Percentiles rank a stretch among this genome's conserved stretches.
Evolutionary conservation across 192 early-diverging fungal genomes (phyloP).

Genomic region (Umbelopsis sp.): DNA sequence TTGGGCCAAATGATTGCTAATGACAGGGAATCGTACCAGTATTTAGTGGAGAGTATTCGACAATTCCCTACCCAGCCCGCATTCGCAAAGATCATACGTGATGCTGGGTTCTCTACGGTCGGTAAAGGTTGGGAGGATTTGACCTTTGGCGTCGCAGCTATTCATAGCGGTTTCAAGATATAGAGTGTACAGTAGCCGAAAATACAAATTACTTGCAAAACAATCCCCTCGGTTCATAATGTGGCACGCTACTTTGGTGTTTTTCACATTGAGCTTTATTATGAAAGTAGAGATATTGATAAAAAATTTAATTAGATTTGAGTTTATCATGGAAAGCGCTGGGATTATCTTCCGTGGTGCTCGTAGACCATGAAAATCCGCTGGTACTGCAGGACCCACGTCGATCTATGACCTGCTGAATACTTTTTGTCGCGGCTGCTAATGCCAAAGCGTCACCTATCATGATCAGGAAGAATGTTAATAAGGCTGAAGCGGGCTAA

Average conservation of each 20-base stretch:
- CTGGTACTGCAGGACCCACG: neutral
- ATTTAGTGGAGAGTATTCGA: conserved; percentile 95
- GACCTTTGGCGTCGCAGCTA: conserved; percentile 97
- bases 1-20: conserved; percentile 86
- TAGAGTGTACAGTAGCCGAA: conserved; percentile 39
- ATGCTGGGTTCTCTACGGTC: conserved; percentile 87
- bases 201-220: neutral
- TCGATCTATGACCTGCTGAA: neutral
- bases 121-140: conserved; percentile 91
- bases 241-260: neutral
- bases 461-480: neutral
- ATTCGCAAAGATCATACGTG: conserved; percentile 90
- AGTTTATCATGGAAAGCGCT: neutral
- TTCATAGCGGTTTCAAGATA: conserved; percentile 95
- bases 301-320: neutral
- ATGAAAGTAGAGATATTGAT: neutral
- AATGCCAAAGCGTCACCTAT: conserved; percentile 5
- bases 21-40: conserved; percentile 93
- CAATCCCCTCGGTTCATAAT: neutral
- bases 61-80: conserved; percentile 88
- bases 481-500: neutral
- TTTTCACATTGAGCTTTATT: neutral
- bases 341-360: conserved; percentile 1
- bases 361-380: conserved; percentile 13
- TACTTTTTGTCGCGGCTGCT: conserved; percentile 3